Evolutionary conservation across 345 rosid species (phyloP).

Genomic region (Citrus unshiu): DNA sequence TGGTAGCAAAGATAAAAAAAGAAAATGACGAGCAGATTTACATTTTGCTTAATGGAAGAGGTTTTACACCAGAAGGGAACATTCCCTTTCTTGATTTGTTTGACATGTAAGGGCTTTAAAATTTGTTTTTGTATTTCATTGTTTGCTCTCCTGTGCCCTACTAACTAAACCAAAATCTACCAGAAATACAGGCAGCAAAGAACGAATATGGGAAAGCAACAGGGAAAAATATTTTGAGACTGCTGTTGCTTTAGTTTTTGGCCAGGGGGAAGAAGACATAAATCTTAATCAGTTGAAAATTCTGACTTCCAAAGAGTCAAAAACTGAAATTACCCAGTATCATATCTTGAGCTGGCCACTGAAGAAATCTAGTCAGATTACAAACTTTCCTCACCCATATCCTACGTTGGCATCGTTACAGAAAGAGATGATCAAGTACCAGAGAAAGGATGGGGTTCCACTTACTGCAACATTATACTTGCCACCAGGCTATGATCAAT

Average conservation of each 20-base stretch:
- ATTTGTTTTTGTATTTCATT: background rate
- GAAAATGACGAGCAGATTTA: slow-evolving; percentile 59
- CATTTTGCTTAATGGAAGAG: slow-evolving; percentile 82
- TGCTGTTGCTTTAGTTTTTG: slow-evolving; percentile 90
- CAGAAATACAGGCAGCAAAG: slow-evolving; percentile 92
- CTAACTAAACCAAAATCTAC: slow-evolving; percentile 33
- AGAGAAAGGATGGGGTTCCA: slow-evolving; percentile 93
- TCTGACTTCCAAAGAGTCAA: slow-evolving; percentile 88
- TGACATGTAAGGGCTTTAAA: slow-evolving; percentile 68
- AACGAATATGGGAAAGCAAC: slow-evolving; percentile 96
- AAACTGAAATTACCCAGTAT: slow-evolving; percentile 92
- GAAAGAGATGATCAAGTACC: slow-evolving; percentile 97
- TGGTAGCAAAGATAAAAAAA: slow-evolving; percentile 83
- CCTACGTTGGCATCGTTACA: slow-evolving; percentile 88
- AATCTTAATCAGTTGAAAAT: slow-evolving; percentile 65
- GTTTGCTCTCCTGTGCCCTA: slow-evolving; percentile 8
- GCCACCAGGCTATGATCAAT: slow-evolving; percentile 87
- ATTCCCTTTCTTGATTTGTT: slow-evolving; percentile 96
- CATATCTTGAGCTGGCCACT: slow-evolving; percentile 82
- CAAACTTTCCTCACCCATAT: slow-evolving; percentile 92
- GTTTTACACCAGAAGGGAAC: slow-evolving; percentile 97
- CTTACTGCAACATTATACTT: slow-evolving; percentile 93
- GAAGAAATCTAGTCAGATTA: slow-evolving; percentile 69
- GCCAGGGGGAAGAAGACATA: slow-evolving; percentile 71
- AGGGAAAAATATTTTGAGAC: slow-evolving; percentile 83